A percentile compares a stretch with the other conserved stretches of the same genome.
Conservation (phyloP, 208 protist species). For the Wallacemonas sp. region DNA sequence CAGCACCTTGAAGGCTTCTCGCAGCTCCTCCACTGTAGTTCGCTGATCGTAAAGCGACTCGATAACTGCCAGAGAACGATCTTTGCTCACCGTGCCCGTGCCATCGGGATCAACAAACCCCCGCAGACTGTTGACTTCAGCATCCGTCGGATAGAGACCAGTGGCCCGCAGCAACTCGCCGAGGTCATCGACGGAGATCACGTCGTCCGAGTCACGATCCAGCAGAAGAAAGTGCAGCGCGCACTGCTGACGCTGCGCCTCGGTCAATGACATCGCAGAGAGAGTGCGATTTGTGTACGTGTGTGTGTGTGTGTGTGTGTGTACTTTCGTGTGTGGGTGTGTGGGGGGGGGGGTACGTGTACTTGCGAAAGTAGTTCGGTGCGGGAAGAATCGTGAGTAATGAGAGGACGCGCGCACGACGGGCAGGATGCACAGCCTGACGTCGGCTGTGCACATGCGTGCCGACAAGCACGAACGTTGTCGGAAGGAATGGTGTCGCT, state of each 20-base stretch:
- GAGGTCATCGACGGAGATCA: constrained; percentile 97
- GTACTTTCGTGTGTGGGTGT: neutral
- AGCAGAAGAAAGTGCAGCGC: constrained; percentile 98
- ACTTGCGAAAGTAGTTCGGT: no score
- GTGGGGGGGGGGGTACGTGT: no score
- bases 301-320: neutral
- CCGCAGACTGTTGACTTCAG: constrained; percentile 95
- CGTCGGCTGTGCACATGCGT: no score
- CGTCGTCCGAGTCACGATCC: constrained; percentile 98
- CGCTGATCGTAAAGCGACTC: constrained; percentile 63
- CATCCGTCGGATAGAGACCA: constrained; percentile 95
- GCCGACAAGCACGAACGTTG: no score
- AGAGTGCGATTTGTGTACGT: neutral
- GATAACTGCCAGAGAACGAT: constrained; percentile 69
- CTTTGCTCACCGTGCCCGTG: constrained; percentile 93
- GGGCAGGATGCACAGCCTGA: no score
- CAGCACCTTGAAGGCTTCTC: constrained; percentile 93
- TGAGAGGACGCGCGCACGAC: no score
- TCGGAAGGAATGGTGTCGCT: no score
- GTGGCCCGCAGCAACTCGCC: constrained; percentile 98
- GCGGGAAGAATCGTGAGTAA: no score
- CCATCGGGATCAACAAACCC: constrained; percentile 95
- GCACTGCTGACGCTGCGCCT: constrained; percentile 98
- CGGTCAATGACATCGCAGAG: constrained; percentile 71
- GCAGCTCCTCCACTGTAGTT: constrained; percentile 85